These are phyloP conservation scores for Pseudogymnoascus sp. DNA, from an alignment of 2,329 filamentous ascomycete genomes.

Conservation along the genomic window DNA sequence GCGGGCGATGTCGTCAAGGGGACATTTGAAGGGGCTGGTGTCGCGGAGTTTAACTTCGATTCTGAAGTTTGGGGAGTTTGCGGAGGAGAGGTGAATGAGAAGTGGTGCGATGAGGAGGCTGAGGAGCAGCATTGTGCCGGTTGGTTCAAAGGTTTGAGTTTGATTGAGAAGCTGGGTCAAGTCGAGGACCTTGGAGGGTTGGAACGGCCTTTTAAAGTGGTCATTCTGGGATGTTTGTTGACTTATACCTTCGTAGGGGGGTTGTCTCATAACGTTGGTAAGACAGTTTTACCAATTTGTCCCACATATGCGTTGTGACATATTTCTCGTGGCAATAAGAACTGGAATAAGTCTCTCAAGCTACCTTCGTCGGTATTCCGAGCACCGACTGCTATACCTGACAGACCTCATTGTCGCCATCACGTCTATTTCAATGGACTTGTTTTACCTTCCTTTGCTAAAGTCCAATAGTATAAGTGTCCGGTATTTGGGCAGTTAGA, in stretches of 20 bases:
- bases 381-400: not conserved
- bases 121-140: not conserved
- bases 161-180: not conserved
- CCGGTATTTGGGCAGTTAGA: not conserved
- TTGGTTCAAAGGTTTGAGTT: not conserved
- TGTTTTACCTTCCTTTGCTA: not conserved
- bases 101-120: not conserved
- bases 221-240: not conserved
- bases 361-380: not conserved
- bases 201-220: not conserved
- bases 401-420: not conserved
- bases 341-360: not conserved
- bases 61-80: not conserved
- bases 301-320: not conserved
- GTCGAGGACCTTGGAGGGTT: not conserved
- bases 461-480: not conserved
- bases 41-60: too few species aligned
- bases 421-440: too few species aligned
- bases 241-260: not conserved
- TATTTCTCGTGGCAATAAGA: not conserved
- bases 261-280: not conserved
- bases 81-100: not conserved
- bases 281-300: not conserved
- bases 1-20: not conserved
- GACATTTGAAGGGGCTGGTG: not conserved